phyloP scores from a whole-genome alignment of 2,329 filamentous ascomycete species.

The Thermoascus crustaceus region DNA sequence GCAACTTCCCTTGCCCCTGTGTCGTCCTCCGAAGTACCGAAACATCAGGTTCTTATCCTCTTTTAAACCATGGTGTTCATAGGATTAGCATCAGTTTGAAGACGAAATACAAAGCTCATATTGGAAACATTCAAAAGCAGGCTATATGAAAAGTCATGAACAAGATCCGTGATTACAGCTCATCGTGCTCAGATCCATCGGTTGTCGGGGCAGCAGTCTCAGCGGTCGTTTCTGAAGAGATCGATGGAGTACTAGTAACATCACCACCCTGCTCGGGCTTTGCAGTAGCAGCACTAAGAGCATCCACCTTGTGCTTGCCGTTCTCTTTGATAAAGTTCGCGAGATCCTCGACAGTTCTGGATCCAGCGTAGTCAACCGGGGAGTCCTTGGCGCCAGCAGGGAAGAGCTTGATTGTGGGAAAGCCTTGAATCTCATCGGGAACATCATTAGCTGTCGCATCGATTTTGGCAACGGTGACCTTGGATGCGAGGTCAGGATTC shows the following conservation, averaged over 20 bases:
- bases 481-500: slow-evolving; percentile 41
- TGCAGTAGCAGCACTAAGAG: slow-evolving; percentile 47
- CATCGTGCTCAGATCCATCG: slow-evolving; percentile 25
- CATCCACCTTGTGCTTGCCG: slow-evolving; percentile 76
- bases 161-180: slow-evolving; percentile 23
- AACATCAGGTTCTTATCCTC: too few species aligned
- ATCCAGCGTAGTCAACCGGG: slow-evolving; percentile 78
- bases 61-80: too few species aligned
- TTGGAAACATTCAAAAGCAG: slow-evolving; percentile 1
- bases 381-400: slow-evolving; percentile 78
- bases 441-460: slow-evolving; percentile 95
- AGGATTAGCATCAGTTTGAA: too few species aligned
- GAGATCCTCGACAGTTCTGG: slow-evolving; percentile 84
- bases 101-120: background rate
- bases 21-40: too few species aligned
- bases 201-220: slow-evolving; percentile 5
- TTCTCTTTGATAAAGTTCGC: slow-evolving; percentile 90
- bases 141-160: background rate
- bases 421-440: slow-evolving; percentile 91
- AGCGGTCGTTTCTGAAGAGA: slow-evolving; percentile 17
- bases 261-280: slow-evolving; percentile 44
- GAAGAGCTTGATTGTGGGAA: slow-evolving; percentile 99
- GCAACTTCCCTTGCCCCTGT: too few species aligned
- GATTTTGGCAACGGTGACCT: slow-evolving; percentile 74
- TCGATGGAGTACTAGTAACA: slow-evolving; percentile 14